A percentile compares a stretch with the other conserved stretches of the same genome.
These are phyloP conservation scores for Coprinellus aureogranulatus DNA, from an alignment of 768 basidiomycete species.

Conservation along the genomic window DNA sequence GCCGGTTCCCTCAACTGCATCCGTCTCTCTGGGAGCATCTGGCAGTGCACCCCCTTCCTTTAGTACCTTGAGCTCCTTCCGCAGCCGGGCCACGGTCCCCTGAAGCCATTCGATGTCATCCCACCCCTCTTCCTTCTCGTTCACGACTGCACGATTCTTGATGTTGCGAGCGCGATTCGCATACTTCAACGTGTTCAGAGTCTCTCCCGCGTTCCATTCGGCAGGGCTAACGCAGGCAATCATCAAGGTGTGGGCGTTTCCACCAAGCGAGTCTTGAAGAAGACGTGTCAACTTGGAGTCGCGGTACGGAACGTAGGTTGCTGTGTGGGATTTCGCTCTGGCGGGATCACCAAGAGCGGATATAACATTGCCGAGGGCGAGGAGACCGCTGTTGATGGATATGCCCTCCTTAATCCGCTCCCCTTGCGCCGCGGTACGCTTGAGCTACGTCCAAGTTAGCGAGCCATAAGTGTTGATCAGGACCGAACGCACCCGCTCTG, in stretches of 20 bases:
- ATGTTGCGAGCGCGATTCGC: constrained; percentile 97
- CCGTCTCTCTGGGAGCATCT: constrained; percentile 31
- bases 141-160: constrained; percentile 89
- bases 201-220: constrained; percentile 93
- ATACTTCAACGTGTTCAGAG: constrained; percentile 93
- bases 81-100: constrained; percentile 74
- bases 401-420: constrained; percentile 99
- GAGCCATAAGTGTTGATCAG: constrained; percentile 7
- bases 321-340: constrained; percentile 77
- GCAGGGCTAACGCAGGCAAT: constrained; percentile 96
- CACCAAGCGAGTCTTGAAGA: constrained; percentile 94
- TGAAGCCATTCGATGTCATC: constrained; percentile 98
- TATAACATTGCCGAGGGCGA: constrained; percentile 97
- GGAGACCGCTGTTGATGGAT: constrained; percentile 94
- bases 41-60: constrained; percentile 59
- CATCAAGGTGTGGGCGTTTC: constrained; percentile 98
- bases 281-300: constrained; percentile 97
- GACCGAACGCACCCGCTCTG: constrained; percentile 66
- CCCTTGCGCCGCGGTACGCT: constrained; percentile 93
- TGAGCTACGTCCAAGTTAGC: constrained; percentile 54
- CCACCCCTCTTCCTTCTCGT: constrained; percentile 97
- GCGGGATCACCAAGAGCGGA: constrained; percentile 95
- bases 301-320: constrained; percentile 92
- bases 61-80: constrained; percentile 80
- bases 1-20: constrained; percentile 43